Evolutionary conservation across 2,329 filamentous ascomycete species (phyloP).

Genomic region (Kalaharituber pfeilii): DNA sequence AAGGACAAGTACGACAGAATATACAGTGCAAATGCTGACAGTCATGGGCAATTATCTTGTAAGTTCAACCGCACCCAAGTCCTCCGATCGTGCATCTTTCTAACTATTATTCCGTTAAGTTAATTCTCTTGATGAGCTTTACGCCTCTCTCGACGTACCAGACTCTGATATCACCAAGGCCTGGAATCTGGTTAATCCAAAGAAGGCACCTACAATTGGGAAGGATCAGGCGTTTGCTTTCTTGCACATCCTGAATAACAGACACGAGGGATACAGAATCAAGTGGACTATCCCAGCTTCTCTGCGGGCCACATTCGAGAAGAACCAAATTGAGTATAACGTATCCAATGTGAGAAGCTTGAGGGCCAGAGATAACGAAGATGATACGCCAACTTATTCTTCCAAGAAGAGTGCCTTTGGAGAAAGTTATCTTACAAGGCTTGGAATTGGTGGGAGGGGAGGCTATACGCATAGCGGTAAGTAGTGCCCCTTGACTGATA

Average conservation of each 20-base stretch:
- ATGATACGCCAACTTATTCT: slow-evolving; percentile 63
- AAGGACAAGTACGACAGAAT: slow-evolving; percentile 94
- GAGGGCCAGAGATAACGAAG: slow-evolving; percentile 26
- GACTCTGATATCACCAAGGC: slow-evolving; percentile 33
- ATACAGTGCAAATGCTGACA: slow-evolving; percentile 79
- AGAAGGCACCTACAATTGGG: slow-evolving; percentile 62
- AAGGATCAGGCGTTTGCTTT: slow-evolving; percentile 92
- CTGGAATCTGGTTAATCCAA: slow-evolving; percentile 85
- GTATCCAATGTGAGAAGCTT: slow-evolving; percentile 49
- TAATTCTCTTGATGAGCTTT: slow-evolving; percentile 61
- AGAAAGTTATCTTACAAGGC: slow-evolving; percentile 81
- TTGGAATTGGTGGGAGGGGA: slow-evolving; percentile 59
- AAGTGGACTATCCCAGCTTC: slow-evolving; percentile 80
- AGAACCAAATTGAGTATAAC: slow-evolving; percentile 93
- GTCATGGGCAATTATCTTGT: slow-evolving; percentile 70
- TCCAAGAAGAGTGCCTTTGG: slow-evolving; percentile 95
- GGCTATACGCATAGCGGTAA: slow-evolving; percentile 55
- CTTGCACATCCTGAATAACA: slow-evolving; percentile 87
- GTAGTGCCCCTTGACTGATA: too few relatives aligned
- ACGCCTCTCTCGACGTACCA: slow-evolving; percentile 49
- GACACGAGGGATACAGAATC: slow-evolving; percentile 88
- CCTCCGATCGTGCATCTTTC: neutral
- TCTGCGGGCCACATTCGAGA: slow-evolving; percentile 80
- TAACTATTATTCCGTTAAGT: slow-evolving; percentile 36
- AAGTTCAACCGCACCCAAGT: slow-evolving; percentile 29